phyloP scores from a whole-genome alignment of 352 stramenopile genomes.

The Pythium monospermum region DNA sequence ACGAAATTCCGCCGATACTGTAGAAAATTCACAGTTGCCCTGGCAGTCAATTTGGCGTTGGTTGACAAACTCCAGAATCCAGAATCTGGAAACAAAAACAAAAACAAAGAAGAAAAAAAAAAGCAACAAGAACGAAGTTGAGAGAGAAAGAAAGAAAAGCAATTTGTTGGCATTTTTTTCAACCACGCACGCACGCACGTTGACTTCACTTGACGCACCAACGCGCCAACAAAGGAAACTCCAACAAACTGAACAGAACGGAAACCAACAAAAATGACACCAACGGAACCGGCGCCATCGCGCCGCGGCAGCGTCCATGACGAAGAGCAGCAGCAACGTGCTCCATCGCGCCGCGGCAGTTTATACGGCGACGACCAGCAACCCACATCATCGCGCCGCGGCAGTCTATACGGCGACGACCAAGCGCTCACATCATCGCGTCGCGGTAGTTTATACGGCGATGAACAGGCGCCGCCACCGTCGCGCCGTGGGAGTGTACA shows the following conservation, averaged over 20 bases:
- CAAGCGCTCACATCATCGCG: neutral
- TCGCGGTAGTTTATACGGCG: neutral
- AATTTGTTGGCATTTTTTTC: neutral
- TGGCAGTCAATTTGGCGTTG: no score
- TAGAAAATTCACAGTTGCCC: no score
- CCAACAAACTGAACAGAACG: neutral
- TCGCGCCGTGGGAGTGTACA: neutral
- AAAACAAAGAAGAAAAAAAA: neutral
- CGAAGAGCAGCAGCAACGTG: neutral
- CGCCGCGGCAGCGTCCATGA: neutral
- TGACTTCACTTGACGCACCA: neutral
- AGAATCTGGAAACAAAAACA: conserved; percentile 19
- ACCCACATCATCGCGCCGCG: neutral
- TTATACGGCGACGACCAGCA: neutral
- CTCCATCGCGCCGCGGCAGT: neutral
- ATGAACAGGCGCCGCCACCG: neutral
- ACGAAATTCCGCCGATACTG: no score
- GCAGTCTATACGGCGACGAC: neutral
- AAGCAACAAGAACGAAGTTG: neutral
- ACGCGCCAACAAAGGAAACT: neutral
- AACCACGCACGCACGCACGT: no score
- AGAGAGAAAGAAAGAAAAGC: neutral
- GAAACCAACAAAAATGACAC: neutral
- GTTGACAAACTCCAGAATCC: conserved; percentile 4
- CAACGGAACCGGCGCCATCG: neutral